phyloP scores from a whole-genome alignment of 768 basidiomycete species.

The Boletus coccyginus region DNA sequence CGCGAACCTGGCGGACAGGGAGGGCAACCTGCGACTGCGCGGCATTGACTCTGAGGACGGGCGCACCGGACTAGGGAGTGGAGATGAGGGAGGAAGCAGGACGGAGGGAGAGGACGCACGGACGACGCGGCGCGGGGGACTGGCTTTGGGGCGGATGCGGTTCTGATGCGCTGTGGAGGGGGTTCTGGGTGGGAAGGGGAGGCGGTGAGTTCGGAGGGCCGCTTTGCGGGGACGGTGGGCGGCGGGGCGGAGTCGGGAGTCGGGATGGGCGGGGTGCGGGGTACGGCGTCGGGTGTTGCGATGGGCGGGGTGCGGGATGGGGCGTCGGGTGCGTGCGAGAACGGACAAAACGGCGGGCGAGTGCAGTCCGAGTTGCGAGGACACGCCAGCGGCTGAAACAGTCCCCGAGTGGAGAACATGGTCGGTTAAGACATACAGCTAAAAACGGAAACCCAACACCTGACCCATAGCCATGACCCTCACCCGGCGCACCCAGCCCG shows the following conservation, averaged over 20 bases:
- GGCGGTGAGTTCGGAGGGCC: conserved; percentile 32
- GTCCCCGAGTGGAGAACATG: conserved; percentile 64
- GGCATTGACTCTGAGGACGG: conserved; percentile 62
- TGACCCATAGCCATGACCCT: too few relatives aligned
- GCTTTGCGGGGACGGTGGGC: conserved; percentile 48
- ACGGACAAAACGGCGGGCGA: conserved; percentile 53
- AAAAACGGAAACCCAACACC: too few relatives aligned
- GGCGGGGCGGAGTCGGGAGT: not conserved
- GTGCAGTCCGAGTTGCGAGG: conserved; percentile 51
- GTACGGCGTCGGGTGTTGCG: conserved; percentile 2
- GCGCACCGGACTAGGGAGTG: conserved; percentile 50
- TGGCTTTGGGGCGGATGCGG: conserved; percentile 43
- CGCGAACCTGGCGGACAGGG: conserved; percentile 66
- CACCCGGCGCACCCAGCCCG: too few relatives aligned
- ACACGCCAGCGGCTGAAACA: conserved; percentile 60
- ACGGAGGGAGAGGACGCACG: conserved; percentile 14
- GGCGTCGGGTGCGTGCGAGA: conserved; percentile 53
- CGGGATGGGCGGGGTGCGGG: conserved; percentile 4
- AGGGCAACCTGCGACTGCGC: conserved; percentile 70
- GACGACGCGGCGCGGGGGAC: conserved; percentile 37
- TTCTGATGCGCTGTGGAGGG: conserved; percentile 62
- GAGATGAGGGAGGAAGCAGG: not conserved
- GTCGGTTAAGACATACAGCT: not conserved
- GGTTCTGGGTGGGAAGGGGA: conserved; percentile 41
- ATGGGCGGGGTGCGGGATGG: conserved; percentile 27